These are phyloP conservation scores for Torrubiellomyces zombiae DNA, from an alignment of 2,329 filamentous ascomycete genomes.

Conservation along the genomic window DNA sequence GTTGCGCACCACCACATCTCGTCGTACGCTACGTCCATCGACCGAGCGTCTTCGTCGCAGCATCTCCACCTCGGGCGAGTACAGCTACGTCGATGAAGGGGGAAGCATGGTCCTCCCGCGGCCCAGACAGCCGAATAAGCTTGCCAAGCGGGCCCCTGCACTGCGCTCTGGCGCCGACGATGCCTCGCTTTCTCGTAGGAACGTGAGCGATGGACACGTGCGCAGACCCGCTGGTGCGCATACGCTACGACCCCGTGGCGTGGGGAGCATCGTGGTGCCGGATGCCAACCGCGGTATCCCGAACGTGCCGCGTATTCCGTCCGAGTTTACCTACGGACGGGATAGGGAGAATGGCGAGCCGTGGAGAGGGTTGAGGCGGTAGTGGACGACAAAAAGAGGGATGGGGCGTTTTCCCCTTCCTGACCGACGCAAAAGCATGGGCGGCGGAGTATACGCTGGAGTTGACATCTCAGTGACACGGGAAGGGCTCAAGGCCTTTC, in stretches of 20 bases:
- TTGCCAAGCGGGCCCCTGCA: constrained; percentile 10
- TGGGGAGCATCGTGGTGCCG: constrained; percentile 23
- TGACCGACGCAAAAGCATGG: no score
- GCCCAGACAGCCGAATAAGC: constrained; percentile 8
- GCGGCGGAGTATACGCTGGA: no score
- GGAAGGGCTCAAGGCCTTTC: no score
- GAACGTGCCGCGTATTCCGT: constrained; percentile 25
- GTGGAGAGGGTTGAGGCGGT: constrained; percentile 13
- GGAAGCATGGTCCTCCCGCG: no score
- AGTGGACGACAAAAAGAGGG: neutral
- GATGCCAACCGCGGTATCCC: constrained; percentile 31
- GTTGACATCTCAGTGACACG: no score
- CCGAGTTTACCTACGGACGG: constrained; percentile 20
- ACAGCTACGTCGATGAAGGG: no score
- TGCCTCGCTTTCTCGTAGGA: neutral
- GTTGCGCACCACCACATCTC: constrained; percentile 14
- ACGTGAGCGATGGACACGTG: neutral
- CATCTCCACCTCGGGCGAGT: constrained; percentile 10
- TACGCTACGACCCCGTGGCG: no score
- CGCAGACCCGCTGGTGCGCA: no score
- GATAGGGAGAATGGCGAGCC: constrained; percentile 17
- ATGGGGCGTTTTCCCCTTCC: neutral
- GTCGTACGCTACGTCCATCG: constrained; percentile 9
- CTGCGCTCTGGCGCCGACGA: constrained; percentile 1
- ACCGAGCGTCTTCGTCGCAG: constrained; percentile 11